These are phyloP conservation scores for Hypericum perforatum DNA, from an alignment of 345 rosid genomes.

Conservation along the genomic window DNA sequence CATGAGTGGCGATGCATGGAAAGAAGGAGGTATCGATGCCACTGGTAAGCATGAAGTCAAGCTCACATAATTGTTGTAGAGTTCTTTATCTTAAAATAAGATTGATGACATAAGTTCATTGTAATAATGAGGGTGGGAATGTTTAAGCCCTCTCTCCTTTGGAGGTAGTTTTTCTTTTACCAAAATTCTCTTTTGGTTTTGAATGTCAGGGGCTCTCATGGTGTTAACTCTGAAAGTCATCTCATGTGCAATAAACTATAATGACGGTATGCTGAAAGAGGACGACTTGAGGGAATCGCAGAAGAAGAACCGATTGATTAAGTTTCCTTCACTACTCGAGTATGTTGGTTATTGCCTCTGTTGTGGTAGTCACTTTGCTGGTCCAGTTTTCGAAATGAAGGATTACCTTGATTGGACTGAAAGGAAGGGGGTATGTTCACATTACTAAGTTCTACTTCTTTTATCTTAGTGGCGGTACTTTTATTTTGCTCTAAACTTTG, in stretches of 20 bases:
- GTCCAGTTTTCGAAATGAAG: slow-evolving; percentile 92
- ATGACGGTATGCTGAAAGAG: slow-evolving; percentile 71
- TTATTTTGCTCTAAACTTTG: slow-evolving; percentile 3
- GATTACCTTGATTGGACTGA: slow-evolving; percentile 93
- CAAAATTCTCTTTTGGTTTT: neutral
- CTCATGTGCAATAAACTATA: slow-evolving; percentile 81
- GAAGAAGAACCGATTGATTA: slow-evolving; percentile 62
- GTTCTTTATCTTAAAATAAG: neutral
- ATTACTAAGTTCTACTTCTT: slow-evolving; percentile 3
- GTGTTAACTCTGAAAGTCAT: slow-evolving; percentile 91
- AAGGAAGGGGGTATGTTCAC: slow-evolving; percentile 58
- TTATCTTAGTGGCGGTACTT: slow-evolving; percentile 3
- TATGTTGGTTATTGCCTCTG: slow-evolving; percentile 86
- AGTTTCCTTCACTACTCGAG: slow-evolving; percentile 69
- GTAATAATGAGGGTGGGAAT: neutral
- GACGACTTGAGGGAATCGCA: slow-evolving; percentile 72
- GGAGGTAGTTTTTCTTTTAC: neutral
- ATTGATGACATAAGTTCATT: neutral
- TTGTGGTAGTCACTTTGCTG: slow-evolving; percentile 94
- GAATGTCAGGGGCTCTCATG: slow-evolving; percentile 73
- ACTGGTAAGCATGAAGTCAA: slow-evolving; percentile 50
- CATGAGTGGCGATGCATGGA: slow-evolving; percentile 99
- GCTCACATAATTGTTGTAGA: slow-evolving; percentile 3
- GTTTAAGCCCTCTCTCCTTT: neutral
- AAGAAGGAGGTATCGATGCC: slow-evolving; percentile 96